Evolutionary conservation across 2,329 filamentous ascomycete species (phyloP), one percentile per base, ranked within the genome.

Genomic region (Beauveria rudraprayagi): DNA sequence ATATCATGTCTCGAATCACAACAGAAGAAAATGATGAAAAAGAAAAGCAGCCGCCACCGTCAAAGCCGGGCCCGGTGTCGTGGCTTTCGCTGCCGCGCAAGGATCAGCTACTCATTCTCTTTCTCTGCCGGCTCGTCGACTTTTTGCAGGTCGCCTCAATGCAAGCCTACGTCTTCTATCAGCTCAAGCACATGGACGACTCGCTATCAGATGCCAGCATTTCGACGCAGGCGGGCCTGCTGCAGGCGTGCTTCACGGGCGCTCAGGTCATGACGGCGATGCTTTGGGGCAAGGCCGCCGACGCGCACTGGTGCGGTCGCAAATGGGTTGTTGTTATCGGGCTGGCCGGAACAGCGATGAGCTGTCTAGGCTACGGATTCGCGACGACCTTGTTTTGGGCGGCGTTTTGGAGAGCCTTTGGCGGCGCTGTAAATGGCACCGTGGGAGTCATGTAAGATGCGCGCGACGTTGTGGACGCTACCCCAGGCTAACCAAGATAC

Each of bases 201-300:
- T 82, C 79, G 0, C 70, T 82, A 16, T 76, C 80, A 17, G 78
- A 83, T 60, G 70, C 78, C 26, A 72, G 76, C 52, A 87, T 91
- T 61, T 84, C 89, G 0, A 80, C 80, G 5, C 88, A 90, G 69
- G 88, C 86, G 0, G 88, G 89, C 28, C 76, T 91, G 22, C 75
- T 91, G 28, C 85, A 88, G 60, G 88, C 85, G 17, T 83, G 84
- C 28, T 92, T 91, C 68, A 89, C 88, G 0, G 85, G 85, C 5
- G 86, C 87, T 0, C 89, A 92, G 67, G 90, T 91, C 62, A 70
- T 88, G 22, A 91, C 88, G 1, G 87, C 88, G 1, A 83, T 92
- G 54, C 77, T 88, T 63, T 91, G 89, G 89, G 89, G 89, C 0
- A 80, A 87, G 34, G 77, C 87, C 3, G 81, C 83, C 1, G 84